Base-by-base conservation (phyloP, 2,329 filamentous ascomycete genomes). In the Conoideocrella luteorostrata region DNA sequence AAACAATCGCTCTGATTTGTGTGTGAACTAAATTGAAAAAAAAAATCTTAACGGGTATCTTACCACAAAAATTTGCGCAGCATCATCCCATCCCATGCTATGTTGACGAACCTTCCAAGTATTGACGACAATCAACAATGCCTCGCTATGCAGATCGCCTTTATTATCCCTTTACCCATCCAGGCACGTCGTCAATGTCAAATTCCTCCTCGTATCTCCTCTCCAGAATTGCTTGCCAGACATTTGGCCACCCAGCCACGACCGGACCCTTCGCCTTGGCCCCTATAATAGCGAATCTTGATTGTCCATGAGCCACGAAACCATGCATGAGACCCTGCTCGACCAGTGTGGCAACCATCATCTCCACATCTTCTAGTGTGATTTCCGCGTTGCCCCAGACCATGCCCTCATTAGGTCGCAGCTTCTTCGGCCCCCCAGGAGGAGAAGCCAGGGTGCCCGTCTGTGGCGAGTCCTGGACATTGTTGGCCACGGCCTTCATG, bases 251-350 rank as follows among this genome's bases (percentile, higher is more conserved):
- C 0, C 86, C 87, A 1, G 84, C 84, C 26, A 71, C 70, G 17
- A 87, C 64, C 0, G 83, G 75, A 20, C 78, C 77, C 50, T 75
- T 77, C 47, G 75, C 74, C 69, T 82, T 84, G 20, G 86, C 81
- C 3, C 90, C 89, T 41, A 85, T 80, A 34, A 96, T 86, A 11
- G 88, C 89, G 56, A 96, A 89, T 39, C 86, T 82, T 34, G 77
- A 76, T 56, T 82, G 80, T 21, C 77, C 77, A 56, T 94, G 88
- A 13, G 86, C 86, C 22, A 96, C 76, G 57, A 90, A 96, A 2
- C 90, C 91, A 52, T 84, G 81, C 59, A 96, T 72, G 20, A 95
- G 69, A 1, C 86, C 87, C 62, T 95, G 87, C 39, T 85, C 80
- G 17, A 94, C 77, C 11, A 96, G 74, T 10, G 82, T 83, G 0